A percentile compares a stretch with the other conserved stretches of the same genome.
Conservation (phyloP, 106 monocot species). For the Allium sativum region DNA sequence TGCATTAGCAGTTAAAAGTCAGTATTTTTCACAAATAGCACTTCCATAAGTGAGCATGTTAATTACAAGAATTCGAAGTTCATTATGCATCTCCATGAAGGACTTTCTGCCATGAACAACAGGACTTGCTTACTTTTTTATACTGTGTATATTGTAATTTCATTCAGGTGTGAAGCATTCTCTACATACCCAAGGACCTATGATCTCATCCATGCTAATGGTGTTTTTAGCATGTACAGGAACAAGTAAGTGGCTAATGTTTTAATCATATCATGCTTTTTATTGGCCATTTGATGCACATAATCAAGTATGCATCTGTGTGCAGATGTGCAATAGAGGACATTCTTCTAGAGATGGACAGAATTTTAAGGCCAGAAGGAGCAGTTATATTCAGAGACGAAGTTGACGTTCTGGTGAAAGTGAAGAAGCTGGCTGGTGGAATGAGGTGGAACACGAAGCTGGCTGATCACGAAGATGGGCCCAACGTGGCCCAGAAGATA, state of each 20-base stretch:
- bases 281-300: neutral
- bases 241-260: constrained; percentile 4
- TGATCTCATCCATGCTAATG: constrained; percentile 11
- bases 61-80: too few relatives aligned
- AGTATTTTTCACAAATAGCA: too few relatives aligned
- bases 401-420: constrained; percentile 32
- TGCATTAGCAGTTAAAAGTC: neutral
- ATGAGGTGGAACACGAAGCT: constrained; percentile 46
- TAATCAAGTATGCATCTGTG: neutral
- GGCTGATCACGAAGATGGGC: constrained; percentile 45
- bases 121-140: neutral
- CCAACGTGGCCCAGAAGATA: constrained; percentile 29
- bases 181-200: constrained; percentile 14
- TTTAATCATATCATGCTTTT: neutral
- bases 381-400: constrained; percentile 43
- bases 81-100: too few relatives aligned
- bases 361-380: constrained; percentile 49
- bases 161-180: constrained; percentile 15
- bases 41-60: too few relatives aligned
- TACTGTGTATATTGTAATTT: neutral
- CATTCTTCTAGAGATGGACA: constrained; percentile 46
- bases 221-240: constrained; percentile 13
- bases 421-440: constrained; percentile 31
- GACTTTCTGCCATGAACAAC: neutral
- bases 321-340: constrained; percentile 45